A percentile compares a stretch with the other conserved stretches of the same genome.
Conservation (phyloP, 2,329 filamentous ascomycete genomes). For the Cyphellophora attinorum region DNA sequence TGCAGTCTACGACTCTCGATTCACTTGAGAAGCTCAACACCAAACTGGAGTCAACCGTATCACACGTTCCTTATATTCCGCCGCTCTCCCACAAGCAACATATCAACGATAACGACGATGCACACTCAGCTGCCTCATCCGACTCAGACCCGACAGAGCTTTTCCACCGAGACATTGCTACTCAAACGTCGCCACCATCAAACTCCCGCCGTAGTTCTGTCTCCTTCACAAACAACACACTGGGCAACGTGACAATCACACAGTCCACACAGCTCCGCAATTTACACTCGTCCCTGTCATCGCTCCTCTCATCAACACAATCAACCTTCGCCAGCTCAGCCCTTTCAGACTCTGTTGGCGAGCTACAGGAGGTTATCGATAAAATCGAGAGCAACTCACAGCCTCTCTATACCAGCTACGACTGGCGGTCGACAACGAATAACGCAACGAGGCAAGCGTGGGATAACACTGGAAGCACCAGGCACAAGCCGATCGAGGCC, state of each 20-base stretch:
- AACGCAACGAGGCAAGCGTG: background rate
- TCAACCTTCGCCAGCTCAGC: constrained; percentile 27
- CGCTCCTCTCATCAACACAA: constrained; percentile 36
- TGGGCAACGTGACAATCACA: constrained; percentile 9
- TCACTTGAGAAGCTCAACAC: constrained; percentile 48
- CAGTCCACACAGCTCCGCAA: constrained; percentile 27
- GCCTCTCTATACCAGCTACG: constrained; percentile 13
- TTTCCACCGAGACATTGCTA: constrained; percentile 54
- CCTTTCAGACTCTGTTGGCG: constrained; percentile 9
- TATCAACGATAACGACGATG: constrained; percentile 25
- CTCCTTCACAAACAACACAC: constrained; percentile 7
- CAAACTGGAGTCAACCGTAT: constrained; percentile 43
- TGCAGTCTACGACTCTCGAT: constrained; percentile 40
- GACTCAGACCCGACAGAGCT: constrained; percentile 53
- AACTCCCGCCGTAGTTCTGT: constrained; percentile 29
- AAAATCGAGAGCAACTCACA: constrained; percentile 20
- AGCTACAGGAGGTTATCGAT: constrained; percentile 14
- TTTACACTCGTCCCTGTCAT: constrained; percentile 40
- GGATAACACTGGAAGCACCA: constrained; percentile 7
- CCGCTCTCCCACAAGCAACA: constrained; percentile 5
- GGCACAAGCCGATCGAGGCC: constrained; percentile 3
- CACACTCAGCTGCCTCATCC: constrained; percentile 39
- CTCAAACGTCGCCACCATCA: constrained; percentile 44
- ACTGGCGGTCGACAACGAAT: constrained; percentile 1
- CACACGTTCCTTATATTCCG: constrained; percentile 35